A percentile compares a stretch with the other conserved stretches of the same genome.
Conservation (phyloP, 2,329 filamentous ascomycete species). For the Helotiales sp. region DNA sequence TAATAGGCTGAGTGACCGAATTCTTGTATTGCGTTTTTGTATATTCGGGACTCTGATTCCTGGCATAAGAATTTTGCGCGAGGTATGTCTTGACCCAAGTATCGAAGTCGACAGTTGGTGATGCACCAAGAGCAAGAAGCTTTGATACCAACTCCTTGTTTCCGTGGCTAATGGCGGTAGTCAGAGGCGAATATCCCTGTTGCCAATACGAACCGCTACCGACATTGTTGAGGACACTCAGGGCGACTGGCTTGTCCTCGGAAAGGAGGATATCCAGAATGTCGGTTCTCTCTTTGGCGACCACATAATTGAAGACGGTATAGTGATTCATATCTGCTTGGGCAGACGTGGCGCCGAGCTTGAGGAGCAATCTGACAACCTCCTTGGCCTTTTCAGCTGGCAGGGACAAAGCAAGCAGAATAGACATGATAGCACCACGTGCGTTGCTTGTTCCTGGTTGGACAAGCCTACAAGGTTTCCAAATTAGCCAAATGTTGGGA, state of each 20-base stretch:
- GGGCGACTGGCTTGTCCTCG: conserved; percentile 63
- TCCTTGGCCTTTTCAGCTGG: conserved; percentile 65
- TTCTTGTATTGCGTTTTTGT: conserved; percentile 56
- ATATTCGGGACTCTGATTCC: conserved; percentile 49
- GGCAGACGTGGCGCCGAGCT: conserved; percentile 72
- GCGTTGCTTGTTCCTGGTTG: conserved; percentile 45
- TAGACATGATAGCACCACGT: conserved; percentile 67
- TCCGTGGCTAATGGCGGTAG: conserved; percentile 60
- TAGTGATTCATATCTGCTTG: conserved; percentile 70
- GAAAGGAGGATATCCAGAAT: conserved; percentile 57
- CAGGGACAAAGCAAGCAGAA: conserved; percentile 70
- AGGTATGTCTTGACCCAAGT: conserved; percentile 64
- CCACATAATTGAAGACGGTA: conserved; percentile 70
- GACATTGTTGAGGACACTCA: conserved; percentile 71
- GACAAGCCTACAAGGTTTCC: conserved; percentile 12
- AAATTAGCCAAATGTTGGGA: too few relatives aligned
- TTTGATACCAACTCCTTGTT: conserved; percentile 60
- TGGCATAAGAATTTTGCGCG: conserved; percentile 46
- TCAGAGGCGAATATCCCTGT: conserved; percentile 55
- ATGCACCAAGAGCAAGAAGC: conserved; percentile 68
- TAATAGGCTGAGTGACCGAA: conserved; percentile 66
- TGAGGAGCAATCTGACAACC: conserved; percentile 69
- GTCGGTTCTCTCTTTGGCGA: conserved; percentile 54
- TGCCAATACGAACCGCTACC: conserved; percentile 45
- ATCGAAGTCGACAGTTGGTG: conserved; percentile 64